These are phyloP conservation scores for Bondarzewia mesenterica DNA, from an alignment of 1,284 basidiomycete species.

Conservation along the genomic window DNA sequence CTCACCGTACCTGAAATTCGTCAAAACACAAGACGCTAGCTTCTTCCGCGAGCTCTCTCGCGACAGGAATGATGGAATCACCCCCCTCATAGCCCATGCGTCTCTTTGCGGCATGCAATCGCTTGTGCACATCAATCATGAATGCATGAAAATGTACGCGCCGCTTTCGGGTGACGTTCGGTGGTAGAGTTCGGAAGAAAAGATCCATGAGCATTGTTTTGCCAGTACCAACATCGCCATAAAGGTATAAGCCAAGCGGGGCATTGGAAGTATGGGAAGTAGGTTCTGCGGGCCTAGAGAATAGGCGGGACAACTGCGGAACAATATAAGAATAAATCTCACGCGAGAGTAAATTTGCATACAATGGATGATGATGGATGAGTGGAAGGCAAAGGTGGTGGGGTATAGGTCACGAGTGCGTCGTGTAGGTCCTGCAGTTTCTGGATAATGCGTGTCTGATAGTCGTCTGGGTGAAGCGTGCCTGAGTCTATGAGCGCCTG, in stretches of 20 bases:
- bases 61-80: constrained; percentile 86
- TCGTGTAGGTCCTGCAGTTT: constrained; percentile 79
- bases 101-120: constrained; percentile 75
- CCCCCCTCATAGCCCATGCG: constrained; percentile 62
- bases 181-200: constrained; percentile 86
- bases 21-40: constrained; percentile 92
- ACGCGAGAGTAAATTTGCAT: constrained; percentile 20
- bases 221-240: constrained; percentile 95
- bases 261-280: constrained; percentile 31
- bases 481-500: constrained; percentile 67
- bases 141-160: constrained; percentile 97
- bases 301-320: constrained; percentile 60
- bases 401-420: constrained; percentile 64
- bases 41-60: constrained; percentile 81
- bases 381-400: constrained; percentile 46
- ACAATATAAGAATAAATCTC: too few relatives aligned
- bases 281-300: constrained; percentile 33
- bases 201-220: constrained; percentile 99
- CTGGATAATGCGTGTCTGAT: constrained; percentile 81
- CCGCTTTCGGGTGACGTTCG: constrained; percentile 67
- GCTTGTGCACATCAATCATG: constrained; percentile 98
- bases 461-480: constrained; percentile 66
- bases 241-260: constrained; percentile 93
- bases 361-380: constrained; percentile 35
- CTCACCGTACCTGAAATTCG: constrained; percentile 81